Percentiles rank a stretch among this genome's conserved stretches.
These are phyloP conservation scores for Pestalotiopsis sp. DNA, from an alignment of 2,329 filamentous ascomycete genomes.

Conservation along the genomic window DNA sequence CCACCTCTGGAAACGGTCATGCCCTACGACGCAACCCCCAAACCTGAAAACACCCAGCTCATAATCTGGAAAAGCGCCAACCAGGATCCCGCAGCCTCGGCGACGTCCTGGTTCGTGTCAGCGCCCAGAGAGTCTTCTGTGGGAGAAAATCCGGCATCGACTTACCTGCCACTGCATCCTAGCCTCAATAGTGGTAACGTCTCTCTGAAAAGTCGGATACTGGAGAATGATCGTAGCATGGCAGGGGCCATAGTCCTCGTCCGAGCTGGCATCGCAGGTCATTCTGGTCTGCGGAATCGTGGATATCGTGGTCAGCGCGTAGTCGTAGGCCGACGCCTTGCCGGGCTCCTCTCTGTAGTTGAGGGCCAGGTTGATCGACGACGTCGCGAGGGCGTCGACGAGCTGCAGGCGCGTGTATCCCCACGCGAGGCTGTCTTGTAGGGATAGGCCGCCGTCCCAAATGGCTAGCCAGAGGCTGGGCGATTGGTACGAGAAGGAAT, in stretches of 20 bases:
- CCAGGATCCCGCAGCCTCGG: conserved; percentile 8
- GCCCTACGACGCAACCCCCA: not conserved
- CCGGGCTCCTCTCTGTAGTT: not conserved
- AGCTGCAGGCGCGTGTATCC: conserved; percentile 7
- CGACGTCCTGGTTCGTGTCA: not conserved
- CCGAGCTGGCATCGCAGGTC: conserved; percentile 6
- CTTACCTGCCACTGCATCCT: not conserved
- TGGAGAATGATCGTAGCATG: not conserved
- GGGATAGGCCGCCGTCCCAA: not conserved
- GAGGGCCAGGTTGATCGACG: not conserved
- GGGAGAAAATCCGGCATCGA: not conserved
- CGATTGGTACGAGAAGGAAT: not conserved
- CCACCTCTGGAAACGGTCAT: not conserved
- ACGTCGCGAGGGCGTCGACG: not conserved
- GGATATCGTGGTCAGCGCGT: not conserved
- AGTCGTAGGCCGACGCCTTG: conserved; percentile 7
- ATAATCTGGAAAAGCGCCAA: conserved; percentile 11
- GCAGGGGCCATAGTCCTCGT: not conserved
- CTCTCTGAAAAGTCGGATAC: not conserved
- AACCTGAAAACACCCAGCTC: conserved; percentile 1
- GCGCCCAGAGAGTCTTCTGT: not conserved
- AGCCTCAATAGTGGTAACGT: not conserved
- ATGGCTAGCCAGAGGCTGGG: conserved; percentile 10
- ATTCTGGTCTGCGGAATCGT: not conserved
- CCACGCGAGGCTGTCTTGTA: conserved; percentile 7